These are phyloP conservation scores for Chlamydomonas asymmetrica DNA, from an alignment of 139 green algal genomes.

Conservation along the genomic window DNA sequence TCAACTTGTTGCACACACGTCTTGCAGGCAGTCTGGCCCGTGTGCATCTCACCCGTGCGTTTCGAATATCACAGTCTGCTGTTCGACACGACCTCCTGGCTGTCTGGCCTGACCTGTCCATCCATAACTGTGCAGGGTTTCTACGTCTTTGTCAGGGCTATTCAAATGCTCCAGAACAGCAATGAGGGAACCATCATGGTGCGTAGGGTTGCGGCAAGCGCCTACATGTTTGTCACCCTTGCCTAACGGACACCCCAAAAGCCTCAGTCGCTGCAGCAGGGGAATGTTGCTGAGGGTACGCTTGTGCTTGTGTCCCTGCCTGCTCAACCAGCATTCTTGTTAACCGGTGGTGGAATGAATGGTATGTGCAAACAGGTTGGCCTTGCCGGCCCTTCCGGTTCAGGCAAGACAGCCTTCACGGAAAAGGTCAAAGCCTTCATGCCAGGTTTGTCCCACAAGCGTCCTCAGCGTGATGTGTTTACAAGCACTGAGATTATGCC, in stretches of 20 bases:
- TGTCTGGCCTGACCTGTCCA: background rate
- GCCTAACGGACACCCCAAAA: background rate
- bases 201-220: background rate
- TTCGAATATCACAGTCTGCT: background rate
- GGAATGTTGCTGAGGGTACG: background rate
- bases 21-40: too few species aligned
- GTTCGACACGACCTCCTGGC: background rate
- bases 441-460: constrained; percentile 54
- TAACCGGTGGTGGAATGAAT: background rate
- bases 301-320: background rate
- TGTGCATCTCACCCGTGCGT: background rate
- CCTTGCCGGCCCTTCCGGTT: constrained; percentile 88
- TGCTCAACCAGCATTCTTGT: background rate
- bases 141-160: constrained; percentile 86
- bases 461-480: too few species aligned
- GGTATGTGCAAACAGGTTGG: constrained; percentile 63
- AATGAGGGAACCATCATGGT: constrained; percentile 84
- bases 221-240: background rate
- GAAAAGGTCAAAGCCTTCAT: constrained; percentile 88
- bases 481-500: too few species aligned
- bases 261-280: background rate
- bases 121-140: constrained; percentile 61
- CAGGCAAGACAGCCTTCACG: constrained; percentile 95
- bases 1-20: background rate
- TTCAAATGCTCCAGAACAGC: constrained; percentile 74